Base-by-base conservation (phyloP, 768 basidiomycete species). In the Tricholoma matsutake region DNA sequence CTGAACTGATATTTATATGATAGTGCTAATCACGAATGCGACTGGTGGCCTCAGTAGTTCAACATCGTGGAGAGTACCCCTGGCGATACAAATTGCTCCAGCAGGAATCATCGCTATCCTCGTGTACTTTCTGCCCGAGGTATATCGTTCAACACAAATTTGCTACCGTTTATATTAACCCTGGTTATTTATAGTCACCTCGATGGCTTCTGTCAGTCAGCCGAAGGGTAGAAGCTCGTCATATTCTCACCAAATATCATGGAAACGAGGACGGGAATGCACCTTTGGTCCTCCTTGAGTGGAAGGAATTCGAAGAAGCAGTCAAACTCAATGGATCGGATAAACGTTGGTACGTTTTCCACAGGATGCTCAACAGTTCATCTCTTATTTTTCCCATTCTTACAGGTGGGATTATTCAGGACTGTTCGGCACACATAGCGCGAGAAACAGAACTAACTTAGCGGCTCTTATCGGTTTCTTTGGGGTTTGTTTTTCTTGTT, bases 381-480 rank as follows among this genome's bases (percentile, higher is more conserved):
- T 28, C 61, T 45, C 52, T 18, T 56, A 25, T 16, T 6, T 37
- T 31, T n/a, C 52, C 18, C 51, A 9, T 31, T 18, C 16, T 10
- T 41, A 10, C 51, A 79, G 78, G 78, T 81, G 79, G 77, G 78
- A 86, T 68, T 85, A 82, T 67, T 76, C 76, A 3, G 81, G 76
- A 41, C 75, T 83, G 32, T 76, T 83, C 68, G 76, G 75, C 54
- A 81, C 78, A n/a, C 66, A 70, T 20, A 81, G 79, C 59, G 47
- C 47, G 47, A 74, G 81, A 41, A 82, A 79, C 64, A 70, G 82
- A 58, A 79, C 74, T 11, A 76, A 73, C 57, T 76, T 81, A 76
- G 77, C 83, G 68, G 63, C 84, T 20, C 70, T 84, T 55, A 83
- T 86, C 76, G 80, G 80, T 14, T 76, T 85, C 64, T 83, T 83